Evolutionary conservation across 495 filamentous ascomycete genomes (phyloP), one percentile per base, ranked within the genome.

Genomic region (Aspergillus sparsus): DNA sequence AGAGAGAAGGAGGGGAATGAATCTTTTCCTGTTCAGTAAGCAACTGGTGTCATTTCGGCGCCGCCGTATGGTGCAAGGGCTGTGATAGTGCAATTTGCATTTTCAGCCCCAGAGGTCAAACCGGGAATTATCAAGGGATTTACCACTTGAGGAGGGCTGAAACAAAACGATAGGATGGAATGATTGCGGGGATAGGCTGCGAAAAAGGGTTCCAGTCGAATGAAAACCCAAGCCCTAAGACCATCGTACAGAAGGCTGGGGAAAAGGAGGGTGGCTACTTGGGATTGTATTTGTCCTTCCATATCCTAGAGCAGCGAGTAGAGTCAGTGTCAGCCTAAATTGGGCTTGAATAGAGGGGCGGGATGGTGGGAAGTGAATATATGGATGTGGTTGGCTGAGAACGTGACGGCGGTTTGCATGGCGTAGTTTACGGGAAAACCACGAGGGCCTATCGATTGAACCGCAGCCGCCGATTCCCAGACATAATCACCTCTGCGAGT

Each of bases 241-340:
- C 11, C 31, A 32, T 16, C 15, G 15, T 60, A 49, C 37, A 53
- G 49, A 33, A 53, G 50, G 15, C 33, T 54, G 41, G 57, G n/a
- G 37, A 49, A 15, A n/a, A 33, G 4, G 21, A 15, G 50, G 50
- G 33, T 6, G 15, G 34, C 34, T 74, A 73, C 70, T 87, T 78
- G 62, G 90, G 85, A 69, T 90, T 84, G 74, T 97, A 97, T 74
- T 97, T 97, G 49, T 93, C 90, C 71, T 97, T 97, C 92, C 92
- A 96, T 62, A 97, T 96, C 92, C 92, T 97, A 66, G 59, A 57
- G 36, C 13, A 47, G 34, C 42, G n/a, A 55, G 16, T 12, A 16
- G 50, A 5, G 33, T 60, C 55, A 65, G 33, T 61, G 62, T 68
- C 57, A 68, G 63, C 61, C 58, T 68, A 49, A 60, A 21, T 60